These are phyloP conservation scores for Kuraishia hungarica DNA, from an alignment of 805 yeast species.

Conservation along the genomic window DNA sequence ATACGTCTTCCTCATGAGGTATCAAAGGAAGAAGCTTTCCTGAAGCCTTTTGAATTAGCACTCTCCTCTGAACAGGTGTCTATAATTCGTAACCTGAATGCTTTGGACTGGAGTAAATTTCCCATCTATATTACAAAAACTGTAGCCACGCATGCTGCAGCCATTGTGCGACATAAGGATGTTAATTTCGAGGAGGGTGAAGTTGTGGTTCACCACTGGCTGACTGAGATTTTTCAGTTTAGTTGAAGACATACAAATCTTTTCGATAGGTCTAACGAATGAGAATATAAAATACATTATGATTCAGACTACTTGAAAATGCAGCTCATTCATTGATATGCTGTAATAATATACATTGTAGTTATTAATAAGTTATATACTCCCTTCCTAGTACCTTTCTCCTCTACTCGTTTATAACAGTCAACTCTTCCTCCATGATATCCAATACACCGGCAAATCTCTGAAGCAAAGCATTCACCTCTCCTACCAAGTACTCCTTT, in stretches of 20 bases:
- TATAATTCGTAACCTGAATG: conserved; percentile 51
- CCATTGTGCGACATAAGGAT: conserved; percentile 56
- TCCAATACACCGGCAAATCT: not conserved
- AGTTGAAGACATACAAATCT: too few relatives aligned
- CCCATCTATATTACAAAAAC: conserved; percentile 65
- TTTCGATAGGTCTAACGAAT: too few relatives aligned
- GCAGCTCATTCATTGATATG: too few relatives aligned
- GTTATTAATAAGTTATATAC: not conserved
- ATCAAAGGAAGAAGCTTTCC: conserved; percentile 2
- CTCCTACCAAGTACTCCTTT: not conserved
- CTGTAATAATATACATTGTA: not conserved
- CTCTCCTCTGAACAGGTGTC: conserved; percentile 34
- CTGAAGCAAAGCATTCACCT: not conserved
- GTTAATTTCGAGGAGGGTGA: conserved; percentile 62
- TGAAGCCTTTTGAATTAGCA: conserved; percentile 23
- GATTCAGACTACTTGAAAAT: too few relatives aligned
- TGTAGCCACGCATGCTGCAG: conserved; percentile 71
- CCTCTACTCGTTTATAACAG: not conserved
- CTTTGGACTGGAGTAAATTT: conserved; percentile 56
- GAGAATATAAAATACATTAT: too few relatives aligned
- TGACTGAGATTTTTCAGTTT: conserved; percentile 30
- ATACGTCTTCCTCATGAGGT: conserved; percentile 4
- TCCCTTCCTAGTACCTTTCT: not conserved
- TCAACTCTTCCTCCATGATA: conserved; percentile 1
- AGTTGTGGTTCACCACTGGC: conserved; percentile 56